Evolutionary conservation across 306 rosid species (phyloP).

Genomic region (Oxytropis ochrocephala): DNA sequence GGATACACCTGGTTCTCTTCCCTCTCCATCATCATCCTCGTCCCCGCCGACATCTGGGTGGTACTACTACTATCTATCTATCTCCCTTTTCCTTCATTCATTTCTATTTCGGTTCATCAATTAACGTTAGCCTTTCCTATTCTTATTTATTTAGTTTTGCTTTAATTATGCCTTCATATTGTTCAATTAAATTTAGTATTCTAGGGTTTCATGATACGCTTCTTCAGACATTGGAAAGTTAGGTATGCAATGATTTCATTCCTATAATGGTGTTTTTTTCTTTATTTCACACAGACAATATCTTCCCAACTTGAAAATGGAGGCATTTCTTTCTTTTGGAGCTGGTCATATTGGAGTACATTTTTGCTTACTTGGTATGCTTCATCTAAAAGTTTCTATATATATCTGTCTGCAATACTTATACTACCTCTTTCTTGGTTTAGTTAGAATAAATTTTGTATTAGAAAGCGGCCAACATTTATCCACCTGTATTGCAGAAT

Average conservation of each 20-base stretch:
- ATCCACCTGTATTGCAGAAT: neutral
- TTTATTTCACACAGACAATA: constrained; percentile 44
- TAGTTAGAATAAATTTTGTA: neutral
- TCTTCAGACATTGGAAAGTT: neutral
- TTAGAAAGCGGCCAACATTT: neutral
- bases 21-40: constrained; percentile 90
- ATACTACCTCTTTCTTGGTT: neutral
- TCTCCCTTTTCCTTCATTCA: neutral
- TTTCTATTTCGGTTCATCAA: neutral
- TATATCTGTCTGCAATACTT: neutral
- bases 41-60: constrained; percentile 96
- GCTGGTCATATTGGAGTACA: constrained; percentile 97
- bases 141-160: neutral
- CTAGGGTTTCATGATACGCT: neutral
- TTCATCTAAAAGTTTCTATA: constrained; percentile 12
- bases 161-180: neutral
- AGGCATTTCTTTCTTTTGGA: constrained; percentile 94
- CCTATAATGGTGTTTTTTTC: constrained; percentile 6
- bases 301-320: constrained; percentile 51
- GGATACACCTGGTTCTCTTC: constrained; percentile 96
- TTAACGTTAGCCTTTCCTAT: neutral
- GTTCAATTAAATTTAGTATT: neutral
- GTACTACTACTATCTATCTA: constrained; percentile 22
- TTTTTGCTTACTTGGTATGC: constrained; percentile 85
- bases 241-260: neutral